Base-by-base conservation (phyloP, 129 eudicot species). In the Helianthus tuberosus region DNA sequence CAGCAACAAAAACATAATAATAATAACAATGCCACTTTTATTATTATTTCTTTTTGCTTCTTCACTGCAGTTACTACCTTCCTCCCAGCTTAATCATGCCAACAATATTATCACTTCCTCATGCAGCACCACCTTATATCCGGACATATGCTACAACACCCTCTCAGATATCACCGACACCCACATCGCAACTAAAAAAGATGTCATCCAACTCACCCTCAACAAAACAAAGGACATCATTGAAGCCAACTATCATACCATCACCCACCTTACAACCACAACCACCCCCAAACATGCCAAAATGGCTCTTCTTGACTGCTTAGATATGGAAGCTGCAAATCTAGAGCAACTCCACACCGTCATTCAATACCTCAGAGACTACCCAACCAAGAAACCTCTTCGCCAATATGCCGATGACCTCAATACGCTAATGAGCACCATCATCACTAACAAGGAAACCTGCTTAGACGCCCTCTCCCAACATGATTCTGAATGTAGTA, bases 241-340 rank as follows among this genome's bases (percentile, higher is more conserved):
- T 29, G 59, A 87, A 68, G 77, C 76, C 49, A n/a, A n/a, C n/a
- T n/a, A n/a, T n/a, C n/a, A n/a, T n/a, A 66, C 80, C 53, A 82
- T 93, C 12, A 65, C 79, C 73, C 79, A 82, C 65, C 76, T 69
- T 54, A n/a, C n/a, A n/a, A n/a, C n/a, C n/a, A n/a, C n/a, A n/a
- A n/a, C 23, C 23, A 20, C 61, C 8, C 79, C 93, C 10, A 50
- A 63, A 55, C 91, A 87, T 0, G 86, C 81, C 78, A 88, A 73
- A 73, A 68, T 29, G 11, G 96, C 98, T 5, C 82, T 89, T 46
- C 55, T 83, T 38, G 98, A 93, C 64, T 93, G 98, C 72, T 75
- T 86, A 9, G 87, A 85, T 66, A 74, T 82, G 32, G 82, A 83
- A 0, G 87, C 76, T 32, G 89, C 75, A 14, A 89, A 92, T 13